phyloP scores from a whole-genome alignment of 2,329 filamentous ascomycete species.

The Talaromyces sp. region DNA sequence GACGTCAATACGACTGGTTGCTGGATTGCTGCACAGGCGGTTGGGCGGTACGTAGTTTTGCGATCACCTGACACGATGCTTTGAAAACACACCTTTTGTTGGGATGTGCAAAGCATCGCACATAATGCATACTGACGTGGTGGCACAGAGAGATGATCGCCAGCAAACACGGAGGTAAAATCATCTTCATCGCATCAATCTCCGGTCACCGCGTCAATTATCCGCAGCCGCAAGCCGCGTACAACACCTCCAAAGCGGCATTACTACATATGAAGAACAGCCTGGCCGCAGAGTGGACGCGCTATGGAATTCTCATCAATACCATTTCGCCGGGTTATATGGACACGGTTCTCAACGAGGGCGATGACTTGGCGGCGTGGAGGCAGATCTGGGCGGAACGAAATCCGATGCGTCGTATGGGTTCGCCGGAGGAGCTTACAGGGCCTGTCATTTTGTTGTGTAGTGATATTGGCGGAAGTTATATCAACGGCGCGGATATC shows the following conservation, averaged over 20 bases:
- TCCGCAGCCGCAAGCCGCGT: constrained; percentile 69
- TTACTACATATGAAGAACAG: constrained; percentile 63
- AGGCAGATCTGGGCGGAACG: constrained; percentile 58
- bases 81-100: background rate
- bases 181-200: constrained; percentile 67
- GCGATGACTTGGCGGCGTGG: constrained; percentile 56
- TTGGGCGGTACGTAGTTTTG: constrained; percentile 40
- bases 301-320: constrained; percentile 69
- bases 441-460: constrained; percentile 62
- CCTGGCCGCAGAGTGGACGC: constrained; percentile 71
- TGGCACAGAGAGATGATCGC: constrained; percentile 51
- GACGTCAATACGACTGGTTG: constrained; percentile 71
- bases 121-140: background rate
- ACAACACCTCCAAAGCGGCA: constrained; percentile 71
- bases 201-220: constrained; percentile 69
- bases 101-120: background rate
- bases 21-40: constrained; percentile 69
- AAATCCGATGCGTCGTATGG: constrained; percentile 67
- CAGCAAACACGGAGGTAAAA: constrained; percentile 56
- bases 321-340: constrained; percentile 72
- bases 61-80: background rate
- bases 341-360: constrained; percentile 72
- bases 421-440: constrained; percentile 60
- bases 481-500: constrained; percentile 68
- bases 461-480: constrained; percentile 59